A percentile compares a stretch with the other conserved stretches of the same genome.
Evolutionary conservation across 2,329 filamentous ascomycete genomes (phyloP).

Genomic region (Fusarium fujikuroi): DNA sequence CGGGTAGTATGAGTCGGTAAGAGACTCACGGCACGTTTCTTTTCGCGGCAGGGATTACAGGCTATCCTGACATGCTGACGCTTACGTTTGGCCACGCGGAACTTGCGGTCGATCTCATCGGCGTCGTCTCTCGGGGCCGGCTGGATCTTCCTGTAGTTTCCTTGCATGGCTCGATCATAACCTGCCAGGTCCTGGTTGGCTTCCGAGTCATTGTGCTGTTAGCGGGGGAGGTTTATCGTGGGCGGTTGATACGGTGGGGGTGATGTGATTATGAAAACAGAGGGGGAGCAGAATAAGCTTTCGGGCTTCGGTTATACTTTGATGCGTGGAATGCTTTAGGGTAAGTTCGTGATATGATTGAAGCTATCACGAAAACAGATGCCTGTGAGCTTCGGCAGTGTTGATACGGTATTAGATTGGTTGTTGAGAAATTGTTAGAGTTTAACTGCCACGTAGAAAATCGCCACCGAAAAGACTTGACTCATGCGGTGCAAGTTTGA

Average conservation of each 20-base stretch:
- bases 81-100: neutral
- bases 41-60: conserved; percentile 15
- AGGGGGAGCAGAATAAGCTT: neutral
- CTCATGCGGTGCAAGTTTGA: neutral
- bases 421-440: neutral
- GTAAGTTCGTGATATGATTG: neutral
- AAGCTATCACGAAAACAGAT: neutral
- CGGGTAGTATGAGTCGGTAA: accelerated
- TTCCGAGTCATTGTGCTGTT: neutral
- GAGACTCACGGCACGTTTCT: conserved; percentile 10
- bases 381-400: neutral
- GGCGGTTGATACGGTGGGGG: neutral
- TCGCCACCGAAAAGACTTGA: neutral
- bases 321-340: neutral
- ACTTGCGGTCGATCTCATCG: neutral
- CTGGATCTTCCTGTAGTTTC: conserved; percentile 5
- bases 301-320: neutral
- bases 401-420: neutral
- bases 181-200: neutral
- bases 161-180: neutral
- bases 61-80: conserved; percentile 17
- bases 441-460: neutral
- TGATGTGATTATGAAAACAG: neutral
- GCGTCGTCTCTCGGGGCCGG: conserved; percentile 3
- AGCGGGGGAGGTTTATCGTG: neutral